These are phyloP conservation scores for Rhizopus microsporus DNA, from an alignment of 371 early-diverging fungal species.

Conservation along the genomic window DNA sequence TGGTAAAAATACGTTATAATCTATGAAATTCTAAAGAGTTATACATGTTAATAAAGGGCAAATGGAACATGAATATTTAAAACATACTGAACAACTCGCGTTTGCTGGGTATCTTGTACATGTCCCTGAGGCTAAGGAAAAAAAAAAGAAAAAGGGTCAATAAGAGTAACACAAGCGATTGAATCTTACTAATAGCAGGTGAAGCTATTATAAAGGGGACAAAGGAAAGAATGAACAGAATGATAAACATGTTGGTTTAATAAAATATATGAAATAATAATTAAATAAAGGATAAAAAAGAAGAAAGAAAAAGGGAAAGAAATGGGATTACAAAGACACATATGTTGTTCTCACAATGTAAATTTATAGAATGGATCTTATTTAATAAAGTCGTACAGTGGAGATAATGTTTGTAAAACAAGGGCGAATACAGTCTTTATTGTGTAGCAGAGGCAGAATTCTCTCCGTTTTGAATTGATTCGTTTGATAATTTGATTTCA, in stretches of 20 bases:
- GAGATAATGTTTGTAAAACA: too few relatives aligned
- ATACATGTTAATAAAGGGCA: conserved; percentile 2
- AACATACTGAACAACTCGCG: neutral
- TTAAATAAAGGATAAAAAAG: neutral
- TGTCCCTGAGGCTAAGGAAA: neutral
- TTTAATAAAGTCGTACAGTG: too few relatives aligned
- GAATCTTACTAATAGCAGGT: too few relatives aligned
- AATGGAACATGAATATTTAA: neutral
- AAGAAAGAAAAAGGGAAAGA: neutral
- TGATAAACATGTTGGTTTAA: neutral
- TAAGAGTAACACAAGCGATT: neutral
- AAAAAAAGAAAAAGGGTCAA: neutral
- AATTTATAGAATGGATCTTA: neutral
- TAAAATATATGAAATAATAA: neutral
- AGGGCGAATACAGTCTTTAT: neutral
- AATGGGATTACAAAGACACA: neutral
- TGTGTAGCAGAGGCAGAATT: conserved; percentile 1
- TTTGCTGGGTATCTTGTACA: neutral
- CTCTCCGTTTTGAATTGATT: neutral
- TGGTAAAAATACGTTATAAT: conserved; percentile 24
- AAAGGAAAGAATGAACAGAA: neutral
- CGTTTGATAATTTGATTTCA: conserved; percentile 4
- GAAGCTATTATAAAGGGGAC: neutral
- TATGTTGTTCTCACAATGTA: neutral
- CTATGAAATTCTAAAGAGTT: conserved; percentile 14